Evolutionary conservation across 1,284 basidiomycete species (phyloP).

Genomic region (Grifola frondosa): DNA sequence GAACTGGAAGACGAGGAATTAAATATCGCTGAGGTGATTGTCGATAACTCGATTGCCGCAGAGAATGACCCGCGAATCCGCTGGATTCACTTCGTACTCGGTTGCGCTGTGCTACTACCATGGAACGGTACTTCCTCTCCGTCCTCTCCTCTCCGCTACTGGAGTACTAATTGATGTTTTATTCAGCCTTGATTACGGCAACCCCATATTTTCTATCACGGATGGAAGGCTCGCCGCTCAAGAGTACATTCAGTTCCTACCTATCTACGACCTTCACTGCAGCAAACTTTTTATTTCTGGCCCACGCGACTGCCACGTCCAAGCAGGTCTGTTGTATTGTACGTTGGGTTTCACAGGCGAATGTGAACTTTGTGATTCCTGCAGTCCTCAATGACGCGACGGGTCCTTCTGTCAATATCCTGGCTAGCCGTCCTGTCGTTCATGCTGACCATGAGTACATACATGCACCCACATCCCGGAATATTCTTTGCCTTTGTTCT

Average conservation of each 20-base stretch:
- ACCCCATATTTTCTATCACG: slow-evolving; percentile 73
- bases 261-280: slow-evolving; percentile 64
- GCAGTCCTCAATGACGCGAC: slow-evolving; percentile 26
- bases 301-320: slow-evolving; percentile 66
- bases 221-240: slow-evolving; percentile 53
- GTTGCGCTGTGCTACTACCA: slow-evolving; percentile 69
- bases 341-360: neutral
- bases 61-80: slow-evolving; percentile 45
- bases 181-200: slow-evolving; percentile 70
- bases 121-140: slow-evolving; percentile 64
- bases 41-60: slow-evolving; percentile 18
- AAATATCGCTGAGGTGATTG: slow-evolving; percentile 18
- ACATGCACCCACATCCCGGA: slow-evolving; percentile 48
- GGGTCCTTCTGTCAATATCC: slow-evolving; percentile 21
- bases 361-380: neutral
- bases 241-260: slow-evolving; percentile 67
- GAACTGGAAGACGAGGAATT: slow-evolving; percentile 39
- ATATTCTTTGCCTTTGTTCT: slow-evolving; percentile 66
- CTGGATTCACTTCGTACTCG: slow-evolving; percentile 70
- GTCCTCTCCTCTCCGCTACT: slow-evolving; percentile 2
- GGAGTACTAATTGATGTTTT: neutral
- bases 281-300: slow-evolving; percentile 65
- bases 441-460: slow-evolving; percentile 61
- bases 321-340: slow-evolving; percentile 53
- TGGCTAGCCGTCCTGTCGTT: slow-evolving; percentile 48